Evolutionary conservation across 331 rosid genomes (phyloP).

Genomic region (Malus hybrid): DNA sequence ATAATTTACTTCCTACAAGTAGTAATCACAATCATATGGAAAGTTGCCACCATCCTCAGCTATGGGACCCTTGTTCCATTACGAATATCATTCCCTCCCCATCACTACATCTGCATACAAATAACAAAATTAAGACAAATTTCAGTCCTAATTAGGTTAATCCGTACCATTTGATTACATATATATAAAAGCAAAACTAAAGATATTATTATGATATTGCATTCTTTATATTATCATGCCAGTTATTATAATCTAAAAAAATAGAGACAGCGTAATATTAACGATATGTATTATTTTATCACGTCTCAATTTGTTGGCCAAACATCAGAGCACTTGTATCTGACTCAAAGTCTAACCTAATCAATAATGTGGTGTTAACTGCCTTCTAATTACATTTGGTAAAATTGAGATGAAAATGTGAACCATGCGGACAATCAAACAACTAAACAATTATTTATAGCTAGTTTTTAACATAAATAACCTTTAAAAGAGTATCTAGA

Average conservation of each 20-base stretch:
- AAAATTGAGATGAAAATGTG: too few relatives aligned
- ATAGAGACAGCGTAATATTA: not conserved
- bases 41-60: constrained; percentile 18
- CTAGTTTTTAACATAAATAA: too few relatives aligned
- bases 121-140: constrained; percentile 1
- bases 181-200: constrained; percentile 7
- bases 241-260: not conserved
- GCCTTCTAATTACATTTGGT: too few relatives aligned
- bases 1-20: not conserved
- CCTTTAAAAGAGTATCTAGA: too few relatives aligned
- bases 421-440: too few relatives aligned
- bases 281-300: not conserved
- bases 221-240: constrained; percentile 22
- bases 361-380: too few relatives aligned
- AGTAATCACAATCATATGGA: constrained; percentile 13
- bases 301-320: not conserved
- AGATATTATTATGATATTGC: constrained; percentile 25
- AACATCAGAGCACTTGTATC: not conserved
- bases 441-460: too few relatives aligned
- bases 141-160: constrained; percentile 10
- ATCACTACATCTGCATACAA: constrained; percentile 3
- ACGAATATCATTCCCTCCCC: constrained; percentile 3
- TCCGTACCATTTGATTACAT: constrained; percentile 4
- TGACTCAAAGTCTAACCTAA: too few relatives aligned
- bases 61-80: constrained; percentile 9